Base-by-base conservation (phyloP, 176 grass and related monocot species). In the Pontederia paniculata region DNA sequence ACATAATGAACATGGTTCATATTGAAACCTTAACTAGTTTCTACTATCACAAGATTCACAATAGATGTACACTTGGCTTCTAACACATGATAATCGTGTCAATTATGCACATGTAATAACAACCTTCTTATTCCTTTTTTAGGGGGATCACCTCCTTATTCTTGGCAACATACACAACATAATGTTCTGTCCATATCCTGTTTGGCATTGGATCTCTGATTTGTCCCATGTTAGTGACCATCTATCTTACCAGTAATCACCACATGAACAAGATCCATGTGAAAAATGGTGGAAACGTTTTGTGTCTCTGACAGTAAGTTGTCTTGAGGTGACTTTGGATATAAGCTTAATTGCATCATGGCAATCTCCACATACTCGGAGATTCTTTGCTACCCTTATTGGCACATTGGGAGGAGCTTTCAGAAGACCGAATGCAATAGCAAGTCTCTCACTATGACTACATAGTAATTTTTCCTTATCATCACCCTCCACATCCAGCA, bases 401-500 rank as follows among this genome's bases (percentile, higher is more conserved):
- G 65, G 50, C 11, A 42, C 9, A 44, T 42, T 19, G 0, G 11
- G 16, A 54, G 65, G 65, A 21, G 20, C 3, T 67, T 42, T 54
- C 17, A 67, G 7, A n/a, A 67, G 43, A 18, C 65, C 65, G 54
- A 67, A 67, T 44, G 50, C 65, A 53, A 43, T 67, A 43, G 65
- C 65, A 54, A 67, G 65, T 43, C 65, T 67, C 50, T 67, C 65
- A 16, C 65, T 67, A 18, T 64, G 61, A 22, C 44, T 50, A 50
- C 61, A 64, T n/a, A 64, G 61, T 1, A 64, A 64, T 53, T 70
- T 48, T 21, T 58, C 47, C 67, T 70, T 70, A 8, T 70, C 67
- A 28, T 58, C 54, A 4, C 48, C 67, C 8, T 37, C 54, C 18
- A 70, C 54, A 58, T 41, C 45, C 48, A 58, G 67, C 54, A 58